A percentile compares a stretch with the other conserved stretches of the same genome.
Conservation (phyloP, 306 rosid genomes). For the Senna siamea region DNA sequence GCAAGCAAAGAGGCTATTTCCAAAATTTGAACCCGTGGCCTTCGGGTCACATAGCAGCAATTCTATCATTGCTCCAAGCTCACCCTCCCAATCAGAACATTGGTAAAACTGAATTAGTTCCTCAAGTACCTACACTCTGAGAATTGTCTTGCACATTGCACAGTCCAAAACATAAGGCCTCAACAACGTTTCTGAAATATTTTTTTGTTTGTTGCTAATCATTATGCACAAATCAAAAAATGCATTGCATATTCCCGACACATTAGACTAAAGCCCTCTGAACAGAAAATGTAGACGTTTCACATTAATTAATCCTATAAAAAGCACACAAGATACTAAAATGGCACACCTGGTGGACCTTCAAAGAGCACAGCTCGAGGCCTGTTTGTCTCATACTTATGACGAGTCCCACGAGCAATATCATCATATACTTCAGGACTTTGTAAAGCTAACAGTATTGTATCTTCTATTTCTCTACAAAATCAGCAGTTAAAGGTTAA, state of each 20-base stretch:
- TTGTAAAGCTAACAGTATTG: constrained; percentile 77
- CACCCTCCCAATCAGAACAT: too few species aligned
- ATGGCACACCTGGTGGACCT: constrained; percentile 87
- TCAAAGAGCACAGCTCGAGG: constrained; percentile 96
- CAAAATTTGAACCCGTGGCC: too few species aligned
- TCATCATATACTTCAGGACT: constrained; percentile 89
- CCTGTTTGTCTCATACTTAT: constrained; percentile 84
- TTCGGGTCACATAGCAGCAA: too few species aligned
- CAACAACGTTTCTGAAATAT: not conserved
- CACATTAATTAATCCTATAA: not conserved
- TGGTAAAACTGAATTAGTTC: not conserved
- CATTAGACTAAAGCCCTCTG: not conserved
- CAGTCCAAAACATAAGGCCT: not conserved
- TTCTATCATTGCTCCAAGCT: too few species aligned
- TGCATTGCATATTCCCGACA: not conserved
- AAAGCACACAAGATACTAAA: constrained; percentile 1
- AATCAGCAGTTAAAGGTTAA: constrained; percentile 29
- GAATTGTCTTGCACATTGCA: not conserved
- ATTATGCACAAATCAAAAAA: not conserved
- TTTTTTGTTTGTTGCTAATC: not conserved
- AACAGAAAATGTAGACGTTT: constrained; percentile 4
- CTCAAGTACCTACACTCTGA: not conserved
- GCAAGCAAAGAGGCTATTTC: too few species aligned
- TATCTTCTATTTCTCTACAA: constrained; percentile 84
- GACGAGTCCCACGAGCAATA: constrained; percentile 81